Evolutionary conservation across 208 protist genomes (phyloP), one percentile per base, ranked within the genome.

Genomic region (Trypanosoma rangeli): DNA sequence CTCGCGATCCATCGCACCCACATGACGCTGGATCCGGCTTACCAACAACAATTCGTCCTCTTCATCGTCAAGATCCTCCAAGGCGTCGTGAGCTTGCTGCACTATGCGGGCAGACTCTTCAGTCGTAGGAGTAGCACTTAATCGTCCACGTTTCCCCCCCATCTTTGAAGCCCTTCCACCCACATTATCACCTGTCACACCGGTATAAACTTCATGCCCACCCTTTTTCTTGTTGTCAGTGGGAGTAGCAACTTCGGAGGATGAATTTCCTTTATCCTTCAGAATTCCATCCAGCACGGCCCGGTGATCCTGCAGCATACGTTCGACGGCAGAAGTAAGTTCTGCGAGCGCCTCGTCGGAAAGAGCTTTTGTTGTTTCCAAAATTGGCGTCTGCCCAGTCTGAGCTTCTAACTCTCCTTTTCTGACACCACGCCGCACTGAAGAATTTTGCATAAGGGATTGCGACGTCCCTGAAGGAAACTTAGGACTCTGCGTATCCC

Each of bases 241-340:
- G 49, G 9, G 49, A 5, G 9, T 20, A 4, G 12, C 16, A 53
- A 5, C 7, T 54, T 57, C 50, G 58, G 60, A 58, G 22, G 5
- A 50, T 15, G n/a, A 15, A 2, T n/a, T 44, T 5, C 37, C 46
- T 39, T 59, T 67, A 29, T 83, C 73, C 54, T 82, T 84, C 35
- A 80, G 61, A 35, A 94, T 83, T 49, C 79, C 58, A 12, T 84
- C 66, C 16, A 95, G 66, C 24, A 94, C 69, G 16, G 72, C 65
- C 57, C 86, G 82, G 55, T 92, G 84, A 48, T 92, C 87, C 20
- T 76, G 78, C 46, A 96, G 77, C 90, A 96, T 96, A 49, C 79
- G 29, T 46, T 94, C 85, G 8, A 96, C 72, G 12, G 75, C 57
- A 1, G 54, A 57, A 0, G 79, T 52, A 3, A 96, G 66, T 31